These are phyloP conservation scores for Mycena latifolia DNA, from an alignment of 768 basidiomycete species.

Conservation along the genomic window DNA sequence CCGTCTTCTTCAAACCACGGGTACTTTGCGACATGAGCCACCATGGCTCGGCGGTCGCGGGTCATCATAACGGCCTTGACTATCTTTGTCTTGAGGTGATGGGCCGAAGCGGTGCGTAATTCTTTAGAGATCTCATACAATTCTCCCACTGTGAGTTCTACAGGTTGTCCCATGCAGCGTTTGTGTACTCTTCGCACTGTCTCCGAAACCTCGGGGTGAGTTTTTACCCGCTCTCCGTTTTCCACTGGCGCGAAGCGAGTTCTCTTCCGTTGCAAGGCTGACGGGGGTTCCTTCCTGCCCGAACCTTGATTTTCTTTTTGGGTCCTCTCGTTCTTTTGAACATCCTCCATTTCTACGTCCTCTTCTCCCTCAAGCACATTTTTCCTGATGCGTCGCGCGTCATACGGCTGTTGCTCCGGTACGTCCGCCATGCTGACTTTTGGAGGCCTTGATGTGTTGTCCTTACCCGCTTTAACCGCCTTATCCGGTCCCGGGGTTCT, in stretches of 20 bases:
- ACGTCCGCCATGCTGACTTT: not conserved
- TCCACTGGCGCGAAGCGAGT: not conserved
- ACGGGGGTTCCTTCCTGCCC: too few relatives aligned
- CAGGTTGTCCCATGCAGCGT: not conserved
- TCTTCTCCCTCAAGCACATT: too few relatives aligned
- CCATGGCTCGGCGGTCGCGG: not conserved
- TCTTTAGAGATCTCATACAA: not conserved
- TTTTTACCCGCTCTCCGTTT: not conserved
- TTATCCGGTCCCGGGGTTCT: not conserved
- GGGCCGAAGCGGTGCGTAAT: not conserved
- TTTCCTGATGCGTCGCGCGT: not conserved
- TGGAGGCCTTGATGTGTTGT: too few relatives aligned
- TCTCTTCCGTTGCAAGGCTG: not conserved
- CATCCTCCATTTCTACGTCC: not conserved
- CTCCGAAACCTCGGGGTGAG: not conserved
- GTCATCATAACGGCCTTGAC: constrained; percentile 8
- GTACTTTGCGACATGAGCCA: constrained; percentile 2
- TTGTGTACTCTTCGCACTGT: not conserved
- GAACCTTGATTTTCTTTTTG: too few relatives aligned
- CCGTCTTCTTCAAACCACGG: constrained; percentile 14
- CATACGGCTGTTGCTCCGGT: not conserved
- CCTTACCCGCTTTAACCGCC: not conserved
- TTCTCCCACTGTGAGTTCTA: not conserved
- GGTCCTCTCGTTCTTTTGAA: not conserved
- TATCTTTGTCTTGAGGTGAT: not conserved